Evolutionary conservation across 2,329 filamentous ascomycete genomes (phyloP).

Genomic region (Penicillium sp.): DNA sequence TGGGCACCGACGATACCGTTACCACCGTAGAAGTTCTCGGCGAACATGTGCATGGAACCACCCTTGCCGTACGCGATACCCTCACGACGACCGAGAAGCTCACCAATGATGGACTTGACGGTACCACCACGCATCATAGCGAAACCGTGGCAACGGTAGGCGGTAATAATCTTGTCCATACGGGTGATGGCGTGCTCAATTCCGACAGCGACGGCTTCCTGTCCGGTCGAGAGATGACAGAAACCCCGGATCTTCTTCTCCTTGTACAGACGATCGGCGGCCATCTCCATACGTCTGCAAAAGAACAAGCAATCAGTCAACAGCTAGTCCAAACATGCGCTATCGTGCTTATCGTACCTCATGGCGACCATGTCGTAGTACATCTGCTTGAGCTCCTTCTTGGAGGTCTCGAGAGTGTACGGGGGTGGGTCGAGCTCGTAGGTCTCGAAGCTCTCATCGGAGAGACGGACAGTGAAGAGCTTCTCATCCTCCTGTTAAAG

Average conservation of each 20-base stretch:
- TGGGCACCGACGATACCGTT: constrained; percentile 99
- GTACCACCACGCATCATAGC: constrained; percentile 91
- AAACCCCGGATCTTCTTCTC: constrained; percentile 99
- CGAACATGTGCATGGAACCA: constrained; percentile 99
- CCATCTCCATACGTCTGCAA: constrained; percentile 97
- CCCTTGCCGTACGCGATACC: constrained; percentile 99
- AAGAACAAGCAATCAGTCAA: constrained; percentile 9
- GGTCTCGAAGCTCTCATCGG: constrained; percentile 98
- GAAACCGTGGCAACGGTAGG: constrained; percentile 98
- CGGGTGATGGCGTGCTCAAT: constrained; percentile 95
- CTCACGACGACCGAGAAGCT: constrained; percentile 89
- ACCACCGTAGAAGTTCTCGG: constrained; percentile 94
- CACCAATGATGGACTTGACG: constrained; percentile 90
- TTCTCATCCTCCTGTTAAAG: constrained; percentile 78
- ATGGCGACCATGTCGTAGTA: constrained; percentile 96
- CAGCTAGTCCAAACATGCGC: background rate
- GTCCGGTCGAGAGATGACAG: constrained; percentile 96
- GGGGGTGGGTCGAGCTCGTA: constrained; percentile 96
- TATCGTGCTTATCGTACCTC: constrained; percentile 60
- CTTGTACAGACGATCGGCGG: constrained; percentile 97
- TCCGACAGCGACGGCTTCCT: constrained; percentile 94
- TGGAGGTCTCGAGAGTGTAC: constrained; percentile 89
- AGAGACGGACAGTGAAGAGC: constrained; percentile 86
- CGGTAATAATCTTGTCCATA: constrained; percentile 91
- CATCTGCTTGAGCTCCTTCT: constrained; percentile 98